These are phyloP conservation scores for Citeromyces hawaiiensis DNA, from an alignment of 1,139 yeast species.

Conservation along the genomic window DNA sequence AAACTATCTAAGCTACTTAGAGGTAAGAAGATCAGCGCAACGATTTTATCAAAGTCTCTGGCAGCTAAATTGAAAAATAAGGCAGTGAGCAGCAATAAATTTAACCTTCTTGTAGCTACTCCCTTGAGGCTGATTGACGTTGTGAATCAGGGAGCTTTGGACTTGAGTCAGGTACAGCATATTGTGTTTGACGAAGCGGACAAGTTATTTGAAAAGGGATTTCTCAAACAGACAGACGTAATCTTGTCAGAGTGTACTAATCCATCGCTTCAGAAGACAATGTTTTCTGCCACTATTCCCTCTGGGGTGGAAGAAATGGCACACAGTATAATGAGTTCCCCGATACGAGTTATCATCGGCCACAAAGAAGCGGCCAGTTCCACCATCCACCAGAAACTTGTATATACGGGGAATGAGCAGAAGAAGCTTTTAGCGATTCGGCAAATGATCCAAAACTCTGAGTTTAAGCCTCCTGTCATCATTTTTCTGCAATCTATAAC, in stretches of 20 bases:
- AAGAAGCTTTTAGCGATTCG: constrained; percentile 88
- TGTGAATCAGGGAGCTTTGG: constrained; percentile 44
- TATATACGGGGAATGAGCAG: constrained; percentile 87
- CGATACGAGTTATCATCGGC: constrained; percentile 81
- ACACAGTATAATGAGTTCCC: constrained; percentile 68
- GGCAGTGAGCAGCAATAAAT: constrained; percentile 44
- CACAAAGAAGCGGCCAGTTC: constrained; percentile 87
- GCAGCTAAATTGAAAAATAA: constrained; percentile 55
- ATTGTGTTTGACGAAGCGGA: constrained; percentile 94
- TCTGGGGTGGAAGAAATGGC: constrained; percentile 89
- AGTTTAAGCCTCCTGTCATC: constrained; percentile 84
- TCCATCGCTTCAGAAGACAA: constrained; percentile 45
- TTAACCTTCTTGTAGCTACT: constrained; percentile 74
- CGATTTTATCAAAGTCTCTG: constrained; percentile 62
- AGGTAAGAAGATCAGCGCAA: constrained; percentile 44
- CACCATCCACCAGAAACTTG: constrained; percentile 71
- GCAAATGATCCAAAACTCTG: constrained; percentile 75
- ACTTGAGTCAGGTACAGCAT: constrained; percentile 53
- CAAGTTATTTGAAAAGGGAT: constrained; percentile 80
- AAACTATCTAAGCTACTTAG: constrained; percentile 49
- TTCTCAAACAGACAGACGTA: constrained; percentile 83
- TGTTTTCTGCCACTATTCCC: constrained; percentile 94
- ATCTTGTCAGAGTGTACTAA: constrained; percentile 58
- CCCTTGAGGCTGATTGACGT: constrained; percentile 81
- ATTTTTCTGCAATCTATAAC: constrained; percentile 86